Conservation (phyloP, 2,329 filamentous ascomycete species). For the Ceratocystis huliohia region DNA sequence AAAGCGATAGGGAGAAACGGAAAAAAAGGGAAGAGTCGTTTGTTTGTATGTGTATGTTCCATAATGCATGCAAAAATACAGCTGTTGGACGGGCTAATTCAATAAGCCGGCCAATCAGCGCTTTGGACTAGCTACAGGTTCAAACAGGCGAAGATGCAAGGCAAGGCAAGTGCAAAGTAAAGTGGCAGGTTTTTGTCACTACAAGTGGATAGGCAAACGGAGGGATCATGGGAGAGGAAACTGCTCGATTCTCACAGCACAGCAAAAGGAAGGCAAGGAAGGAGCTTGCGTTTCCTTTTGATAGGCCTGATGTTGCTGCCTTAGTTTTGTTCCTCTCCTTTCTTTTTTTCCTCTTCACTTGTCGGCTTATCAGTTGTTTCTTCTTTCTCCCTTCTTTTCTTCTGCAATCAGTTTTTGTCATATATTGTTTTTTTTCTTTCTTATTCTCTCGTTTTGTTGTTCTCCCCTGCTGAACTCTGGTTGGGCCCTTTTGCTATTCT, state of each 20-base stretch:
- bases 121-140: background rate
- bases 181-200: background rate
- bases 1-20: background rate
- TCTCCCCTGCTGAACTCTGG: background rate
- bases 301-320: background rate
- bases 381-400: background rate
- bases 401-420: background rate
- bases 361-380: background rate
- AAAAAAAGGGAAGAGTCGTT: background rate
- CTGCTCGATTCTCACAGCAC: background rate
- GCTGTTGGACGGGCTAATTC: background rate
- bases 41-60: background rate
- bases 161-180: background rate
- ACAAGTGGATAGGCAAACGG: background rate
- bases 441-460: background rate
- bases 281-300: constrained; percentile 5
- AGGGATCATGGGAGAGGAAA: background rate
- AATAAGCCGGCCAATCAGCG: background rate
- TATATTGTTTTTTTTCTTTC: background rate
- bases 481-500: background rate
- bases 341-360: background rate
- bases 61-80: background rate
- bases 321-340: background rate
- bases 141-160: background rate
- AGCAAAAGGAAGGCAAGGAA: background rate